Base-by-base conservation (phyloP, 2,329 filamentous ascomycete genomes). In the Dryadomyces quercus-mongolicae region DNA sequence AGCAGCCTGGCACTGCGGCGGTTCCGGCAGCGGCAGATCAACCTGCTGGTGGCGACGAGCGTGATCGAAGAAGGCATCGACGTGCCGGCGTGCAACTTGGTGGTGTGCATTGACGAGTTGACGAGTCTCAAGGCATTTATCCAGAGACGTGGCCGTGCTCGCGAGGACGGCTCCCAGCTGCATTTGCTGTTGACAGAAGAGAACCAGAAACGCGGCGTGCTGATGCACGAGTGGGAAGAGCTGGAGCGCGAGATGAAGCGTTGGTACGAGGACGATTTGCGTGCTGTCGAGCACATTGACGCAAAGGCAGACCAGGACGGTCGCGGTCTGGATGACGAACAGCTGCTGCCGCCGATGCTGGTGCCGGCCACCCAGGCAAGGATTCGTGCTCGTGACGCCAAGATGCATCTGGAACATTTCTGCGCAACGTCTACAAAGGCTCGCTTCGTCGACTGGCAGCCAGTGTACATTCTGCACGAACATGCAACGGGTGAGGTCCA, bases 361-460 rank as follows among this genome's bases (percentile, higher is more conserved):
- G 59, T 56, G 5, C 56, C 69, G 21, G 58, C 66, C 21, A 77
- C 74, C 0, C 70, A 83, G 5, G 88, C 88, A 0, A 68, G 81
- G 13, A 70, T 96, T 15, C 86, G 86, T 12, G 74, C 89, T 1
- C 78, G 87, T 42, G 86, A 86, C 59, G 86, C 88, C 1, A 80
- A 84, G 49, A 68, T 74, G n/a, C 89, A 93, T 65, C 74, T 97
- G 1, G 74, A 86, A 49, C 88, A 95, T 66, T 94, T 96, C 61
- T 96, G 91, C 66, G 71, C 73, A 0, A 74, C 76, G 0, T 65
- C 90, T 0, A 74, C 78, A 0, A 69, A 70, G 0, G 71, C 71
- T 1, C 76, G 79, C 25, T 88, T 82, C 62, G 73, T 83, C 7
- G 80, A 90, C 59, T 70, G 71, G 18, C 71, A 77, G 1, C 89